Conservation (phyloP, 75 land plant species). For the Gnetum montanum region DNA sequence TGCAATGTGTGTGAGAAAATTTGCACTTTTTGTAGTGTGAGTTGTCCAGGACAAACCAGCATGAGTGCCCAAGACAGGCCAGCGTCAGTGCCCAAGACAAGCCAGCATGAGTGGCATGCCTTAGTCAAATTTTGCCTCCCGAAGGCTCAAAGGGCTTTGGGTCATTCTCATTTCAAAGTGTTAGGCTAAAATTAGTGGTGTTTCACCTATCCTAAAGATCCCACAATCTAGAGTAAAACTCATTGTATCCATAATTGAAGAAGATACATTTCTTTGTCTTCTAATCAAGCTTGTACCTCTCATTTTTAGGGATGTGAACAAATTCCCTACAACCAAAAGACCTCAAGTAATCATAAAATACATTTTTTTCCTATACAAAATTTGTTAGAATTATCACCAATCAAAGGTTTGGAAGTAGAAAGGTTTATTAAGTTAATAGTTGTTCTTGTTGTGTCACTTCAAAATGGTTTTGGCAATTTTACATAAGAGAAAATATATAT, state of each 20-base stretch:
- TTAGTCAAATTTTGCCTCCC: too few species aligned
- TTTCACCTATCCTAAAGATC: slow-evolving; percentile 10
- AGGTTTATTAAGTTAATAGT: slow-evolving; percentile 1
- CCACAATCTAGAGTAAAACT: slow-evolving; percentile 8
- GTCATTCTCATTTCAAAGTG: too few species aligned
- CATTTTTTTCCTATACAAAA: not conserved
- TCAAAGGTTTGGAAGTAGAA: not conserved
- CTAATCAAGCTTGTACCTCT: slow-evolving; percentile 17
- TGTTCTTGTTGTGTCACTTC: slow-evolving; percentile 8
- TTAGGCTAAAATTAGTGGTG: too few species aligned
- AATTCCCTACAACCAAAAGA: slow-evolving; percentile 16
- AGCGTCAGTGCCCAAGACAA: too few species aligned
- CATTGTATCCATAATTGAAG: slow-evolving; percentile 10
- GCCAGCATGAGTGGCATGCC: too few species aligned
- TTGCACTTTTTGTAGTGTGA: too few species aligned
- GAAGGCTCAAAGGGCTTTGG: too few species aligned
- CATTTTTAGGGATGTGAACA: slow-evolving; percentile 15
- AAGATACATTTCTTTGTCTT: slow-evolving; percentile 6
- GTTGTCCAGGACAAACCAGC: too few species aligned
- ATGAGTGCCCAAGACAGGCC: too few species aligned
- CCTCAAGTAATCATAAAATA: slow-evolving; percentile 3
- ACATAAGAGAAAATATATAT: slow-evolving; percentile 6
- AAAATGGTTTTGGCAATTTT: slow-evolving; percentile 4
- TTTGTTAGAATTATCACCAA: slow-evolving; percentile 1
- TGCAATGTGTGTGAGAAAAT: too few species aligned